Base-by-base conservation (phyloP, 345 rosid species). In the Moricandia arvensis region DNA sequence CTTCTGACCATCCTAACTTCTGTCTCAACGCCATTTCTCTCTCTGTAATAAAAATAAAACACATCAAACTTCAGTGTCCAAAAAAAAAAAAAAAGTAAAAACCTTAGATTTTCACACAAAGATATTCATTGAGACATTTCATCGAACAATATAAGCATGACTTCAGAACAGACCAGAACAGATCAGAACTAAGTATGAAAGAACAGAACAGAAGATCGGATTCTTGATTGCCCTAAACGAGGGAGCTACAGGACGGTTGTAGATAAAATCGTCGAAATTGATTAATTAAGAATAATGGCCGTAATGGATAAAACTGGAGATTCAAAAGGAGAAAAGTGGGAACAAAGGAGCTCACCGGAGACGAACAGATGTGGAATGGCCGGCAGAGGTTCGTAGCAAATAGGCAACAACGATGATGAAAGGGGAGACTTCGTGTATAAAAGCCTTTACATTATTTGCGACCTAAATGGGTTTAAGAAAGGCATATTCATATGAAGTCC, bases 1-100 rank as follows among this genome's bases (percentile, higher is more conserved):
- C 97, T 24, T 91, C 93, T 2, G 97, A 89, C 79, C 76, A 88
- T 65, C 97, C 93, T 61, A 87, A 79, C 59, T 66, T 63, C 66
- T 73, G 90, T 73, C 96, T 85, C 74, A 91, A 69, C 2, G 95
- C 87, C 97, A 89, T 91, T 75, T 61, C 30, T 12, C 33, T 10
- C 37, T 53, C 65, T 53, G 5, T n/a, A 62, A 7, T 24, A 61
- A 8, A 45, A 8, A 70, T 35, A 45, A 58, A 27, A 62, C 31
- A 3, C 33, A 49, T 15, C 33, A 64, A 63, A 77, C 0, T 12
- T 37, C 31, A 62, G 31, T 35, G n/a, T 2, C 6, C n/a, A n/a
- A n/a, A 2, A 8, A 15, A 17, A 38, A 53, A 38, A 17, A 1
- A 30, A 16, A 17, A 18, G 35, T 27, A 15, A 0, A 21, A 45